Evolutionary conservation across 139 green algal genomes (phyloP).

Genomic region (Chlamydomonas incerta): DNA sequence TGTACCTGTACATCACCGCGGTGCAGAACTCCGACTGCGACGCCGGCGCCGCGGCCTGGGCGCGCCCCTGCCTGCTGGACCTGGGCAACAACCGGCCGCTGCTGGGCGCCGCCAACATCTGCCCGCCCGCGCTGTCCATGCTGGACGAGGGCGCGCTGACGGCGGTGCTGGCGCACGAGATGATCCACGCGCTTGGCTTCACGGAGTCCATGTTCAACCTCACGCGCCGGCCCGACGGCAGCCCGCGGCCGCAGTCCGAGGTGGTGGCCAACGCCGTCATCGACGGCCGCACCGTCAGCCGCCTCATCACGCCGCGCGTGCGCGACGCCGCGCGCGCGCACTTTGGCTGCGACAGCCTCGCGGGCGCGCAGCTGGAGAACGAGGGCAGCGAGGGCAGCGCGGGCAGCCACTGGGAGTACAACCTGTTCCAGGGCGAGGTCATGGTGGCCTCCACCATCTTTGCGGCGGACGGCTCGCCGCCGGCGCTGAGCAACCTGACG

Average conservation of each 20-base stretch:
- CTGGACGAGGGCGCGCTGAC: slow-evolving; percentile 39
- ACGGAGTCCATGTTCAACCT: slow-evolving; percentile 55
- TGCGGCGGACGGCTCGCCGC: slow-evolving; percentile 40
- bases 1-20: slow-evolving; percentile 66
- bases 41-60: slow-evolving; percentile 55
- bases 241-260: slow-evolving; percentile 43
- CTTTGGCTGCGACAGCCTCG: slow-evolving; percentile 66
- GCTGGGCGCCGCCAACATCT: slow-evolving; percentile 59
- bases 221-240: slow-evolving; percentile 49
- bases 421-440: slow-evolving; percentile 65
- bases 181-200: slow-evolving; percentile 67
- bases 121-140: slow-evolving; percentile 39
- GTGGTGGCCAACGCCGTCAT: slow-evolving; percentile 21
- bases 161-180: slow-evolving; percentile 59
- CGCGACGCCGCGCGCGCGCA: slow-evolving; percentile 57
- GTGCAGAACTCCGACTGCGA: slow-evolving; percentile 54
- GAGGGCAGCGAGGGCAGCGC: slow-evolving; percentile 69
- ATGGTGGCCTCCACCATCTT: slow-evolving; percentile 69
- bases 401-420: slow-evolving; percentile 75
- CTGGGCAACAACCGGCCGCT: slow-evolving; percentile 53
- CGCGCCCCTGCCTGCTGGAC: slow-evolving; percentile 61
- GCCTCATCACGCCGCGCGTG: slow-evolving; percentile 47
- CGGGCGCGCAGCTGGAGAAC: slow-evolving; percentile 73
- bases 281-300: neutral
- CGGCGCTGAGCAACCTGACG: slow-evolving; percentile 62